Base-by-base conservation (phyloP, 2,329 filamentous ascomycete genomes). In the Tricladium varicosporioides region DNA sequence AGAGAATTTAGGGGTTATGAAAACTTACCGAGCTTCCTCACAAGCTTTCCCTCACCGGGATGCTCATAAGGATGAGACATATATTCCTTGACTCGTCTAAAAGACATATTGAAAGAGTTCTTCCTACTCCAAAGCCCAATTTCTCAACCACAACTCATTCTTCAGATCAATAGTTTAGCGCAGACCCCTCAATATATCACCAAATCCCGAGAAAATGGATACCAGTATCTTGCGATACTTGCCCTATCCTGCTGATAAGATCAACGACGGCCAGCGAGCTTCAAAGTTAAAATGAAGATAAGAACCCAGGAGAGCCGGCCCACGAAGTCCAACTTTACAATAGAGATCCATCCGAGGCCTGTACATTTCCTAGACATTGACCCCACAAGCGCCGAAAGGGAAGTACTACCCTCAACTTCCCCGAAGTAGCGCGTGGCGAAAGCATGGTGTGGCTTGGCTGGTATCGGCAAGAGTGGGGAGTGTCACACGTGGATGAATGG, bases 31-130 rank as follows among this genome's bases (percentile, higher is more conserved):
- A 67, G 45, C 48, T 67, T 67, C 40, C 64, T 44, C 8, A 66
- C 61, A 42, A 67, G 56, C 50, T 61, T 66, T 27, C 58, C 60
- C 46, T 66, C 64, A 14, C 64, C 64, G n/a, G 62, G 62, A 22
- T 64, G 63, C 51, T 63, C 59, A 57, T 64, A 64, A 9, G 62
- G 62, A 43, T 64, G 60, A 44, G 53, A 46, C n/a, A 63, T 36
- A 57, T 66, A 64, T 49, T 63, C 55, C 50, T 46, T 60, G 10
- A 63, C 42, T 2, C 58, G 52, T 48, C 57, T 50, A 15, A 62
- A 45, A 5, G 55, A 50, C 54, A 58, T 58, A 5, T 32, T 48
- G 43, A 44, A 27, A 19, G 10, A 11, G 10, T 40, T 40, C 22
- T 40, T 40, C 22, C 22, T 3, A 27, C 7, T 27, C 22, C 22